Evolutionary conservation across 2,329 filamentous ascomycete genomes (phyloP), one percentile per base, ranked within the genome.

Genomic region (Byssothecium circinans): DNA sequence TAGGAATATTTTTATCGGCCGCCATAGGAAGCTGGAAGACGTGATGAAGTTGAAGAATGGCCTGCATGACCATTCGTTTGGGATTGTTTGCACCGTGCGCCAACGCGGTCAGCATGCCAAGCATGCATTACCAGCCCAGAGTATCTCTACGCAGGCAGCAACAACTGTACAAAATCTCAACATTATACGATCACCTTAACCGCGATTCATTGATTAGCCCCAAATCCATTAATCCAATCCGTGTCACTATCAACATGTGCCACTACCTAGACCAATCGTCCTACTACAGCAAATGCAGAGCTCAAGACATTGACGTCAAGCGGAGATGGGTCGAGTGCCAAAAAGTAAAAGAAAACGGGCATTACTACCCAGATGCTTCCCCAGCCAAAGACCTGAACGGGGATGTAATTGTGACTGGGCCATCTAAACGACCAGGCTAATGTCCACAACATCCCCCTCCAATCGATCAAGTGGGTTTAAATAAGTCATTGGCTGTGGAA

Each of bases 281-380:
- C 25, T 49, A 49, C 45, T 49, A 43, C 27, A 44, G 17, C 29
- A 43, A 43, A 30, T 49, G 40, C 15, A 43, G 45, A 41, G 42
- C 42, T 49, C 27, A 40, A 30, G 35, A 49, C 33, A 41, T 49
- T 41, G 14, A 40, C 35, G 19, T 4, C 29, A 23, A 17, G 15
- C 35, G 27, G 25, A 41, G 29, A 33, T 49, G 41, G 40, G 41
- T 44, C 33, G 41, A 49, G 33, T 49, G 40, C 41, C 12, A 43
- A 23, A 49, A 49, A 18, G 45, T 22, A 14, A 43, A 43, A 43
- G 32, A 43, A 39, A 49, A 49, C 20, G 40, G 45, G 45, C 40
- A 49, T 33, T 39, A 39, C 33, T 49, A 40, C 40, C 23, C 40
- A 30, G 33, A 49, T 44, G 20, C 45, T 33, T 38, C 40, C 15